Conservation (phyloP, 768 basidiomycete genomes). For the Auriscalpium orientale region DNA sequence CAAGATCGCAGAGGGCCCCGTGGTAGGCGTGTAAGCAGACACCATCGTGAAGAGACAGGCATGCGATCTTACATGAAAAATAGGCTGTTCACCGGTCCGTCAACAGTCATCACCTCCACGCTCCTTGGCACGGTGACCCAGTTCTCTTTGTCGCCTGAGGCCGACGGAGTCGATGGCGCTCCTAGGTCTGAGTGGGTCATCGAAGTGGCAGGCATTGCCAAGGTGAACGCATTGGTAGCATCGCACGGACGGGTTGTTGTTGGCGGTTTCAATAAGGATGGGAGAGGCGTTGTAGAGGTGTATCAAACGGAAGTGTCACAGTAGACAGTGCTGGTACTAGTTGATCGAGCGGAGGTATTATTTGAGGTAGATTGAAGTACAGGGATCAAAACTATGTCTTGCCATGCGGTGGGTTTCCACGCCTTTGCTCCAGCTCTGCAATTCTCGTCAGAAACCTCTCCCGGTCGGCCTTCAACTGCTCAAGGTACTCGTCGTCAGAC, state of each 20-base stretch:
- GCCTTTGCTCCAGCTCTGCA: conserved; percentile 42
- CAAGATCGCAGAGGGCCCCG: conserved; percentile 63
- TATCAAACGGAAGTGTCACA: not conserved
- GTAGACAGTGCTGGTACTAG: not conserved
- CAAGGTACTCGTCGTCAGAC: conserved; percentile 68
- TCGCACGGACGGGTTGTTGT: conserved; percentile 44
- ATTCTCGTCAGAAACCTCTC: conserved; percentile 49
- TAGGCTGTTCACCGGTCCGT: conserved; percentile 17
- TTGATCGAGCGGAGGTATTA: not conserved
- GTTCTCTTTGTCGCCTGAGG: conserved; percentile 37
- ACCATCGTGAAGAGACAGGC: not conserved
- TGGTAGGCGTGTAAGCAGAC: conserved; percentile 55
- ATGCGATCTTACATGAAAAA: not conserved
- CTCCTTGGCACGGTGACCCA: conserved; percentile 51
- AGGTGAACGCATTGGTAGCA: conserved; percentile 57
- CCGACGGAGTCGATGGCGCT: conserved; percentile 29
- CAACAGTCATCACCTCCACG: conserved; percentile 47
- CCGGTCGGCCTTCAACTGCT: conserved; percentile 48
- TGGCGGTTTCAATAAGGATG: conserved; percentile 53
- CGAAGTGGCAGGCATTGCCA: conserved; percentile 38
- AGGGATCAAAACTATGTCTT: conserved; percentile 16
- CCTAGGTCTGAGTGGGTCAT: conserved; percentile 39
- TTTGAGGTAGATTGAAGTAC: not conserved
- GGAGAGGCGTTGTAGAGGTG: conserved; percentile 44
- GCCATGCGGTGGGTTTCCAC: conserved; percentile 23